Percentiles rank a stretch among this genome's conserved stretches.
Conservation (phyloP, 495 filamentous ascomycete species). For the Podospora pseudoanserina region DNA sequence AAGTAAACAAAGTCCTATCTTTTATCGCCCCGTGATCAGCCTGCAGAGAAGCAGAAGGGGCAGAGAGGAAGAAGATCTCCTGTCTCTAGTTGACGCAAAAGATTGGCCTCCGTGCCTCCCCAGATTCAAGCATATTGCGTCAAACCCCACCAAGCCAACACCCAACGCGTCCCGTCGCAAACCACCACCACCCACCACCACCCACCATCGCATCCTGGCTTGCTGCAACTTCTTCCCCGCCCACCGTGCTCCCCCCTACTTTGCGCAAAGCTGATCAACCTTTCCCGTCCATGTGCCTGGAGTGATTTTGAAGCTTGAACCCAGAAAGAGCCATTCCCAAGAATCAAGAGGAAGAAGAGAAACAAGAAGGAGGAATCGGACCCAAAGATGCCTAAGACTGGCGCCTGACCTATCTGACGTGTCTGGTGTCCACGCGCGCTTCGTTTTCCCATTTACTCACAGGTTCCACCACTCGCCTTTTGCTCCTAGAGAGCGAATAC, state of each 20-base stretch:
- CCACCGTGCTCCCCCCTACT: background rate
- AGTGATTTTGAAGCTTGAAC: background rate
- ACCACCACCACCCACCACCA: conserved; percentile 8
- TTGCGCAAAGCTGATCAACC: conserved; percentile 6
- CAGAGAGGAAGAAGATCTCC: background rate
- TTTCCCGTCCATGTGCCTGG: conserved; percentile 18
- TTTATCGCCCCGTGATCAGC: conserved; percentile 22
- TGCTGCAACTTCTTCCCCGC: conserved; percentile 12
- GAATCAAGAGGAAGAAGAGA: conserved; percentile 7
- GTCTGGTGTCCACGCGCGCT: conserved; percentile 20
- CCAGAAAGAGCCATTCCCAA: background rate
- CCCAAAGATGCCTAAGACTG: conserved; percentile 24
- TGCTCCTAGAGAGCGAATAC: conserved; percentile 5
- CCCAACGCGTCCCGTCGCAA: conserved; percentile 17
- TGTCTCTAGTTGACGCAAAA: conserved; percentile 1
- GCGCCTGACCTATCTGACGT: conserved; percentile 22
- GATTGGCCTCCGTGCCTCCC: no score
- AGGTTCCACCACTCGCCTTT: background rate
- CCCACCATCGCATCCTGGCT: conserved; percentile 7
- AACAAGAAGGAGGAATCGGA: conserved; percentile 11
- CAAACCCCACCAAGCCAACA: conserved; percentile 23
- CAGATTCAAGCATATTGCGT: conserved; percentile 12
- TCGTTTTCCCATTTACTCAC: background rate
- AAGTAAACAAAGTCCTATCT: conserved; percentile 27
- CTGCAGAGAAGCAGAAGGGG: conserved; percentile 2